These are phyloP conservation scores for rapeseed (Brassica napus) DNA, from an alignment of 345 rosid species.

Conservation along the genomic window Da-Ae NC_063434.1:3383501-3384000, in stretches of 20 bases:
- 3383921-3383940: not conserved
- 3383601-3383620: not conserved
- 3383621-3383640: not conserved
- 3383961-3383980: constrained; percentile 25
- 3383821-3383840: not conserved
- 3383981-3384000: not conserved
- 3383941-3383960: constrained; percentile 26
- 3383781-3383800: constrained; percentile 25
- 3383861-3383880: not conserved
- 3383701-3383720: constrained; percentile 1
- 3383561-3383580: no score
- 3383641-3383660: not conserved
- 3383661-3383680: not conserved
- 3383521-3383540: no score
- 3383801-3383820: constrained; percentile 20
- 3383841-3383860: not conserved
- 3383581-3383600: not conserved
- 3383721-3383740: constrained; percentile 27
- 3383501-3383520: not conserved
- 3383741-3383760: constrained; percentile 35
- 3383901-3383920: constrained; percentile 10
- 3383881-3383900: constrained; percentile 17
- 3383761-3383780: constrained; percentile 21
- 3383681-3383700: not conserved
- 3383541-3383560: no score